Conservation (phyloP, 306 rosid species). For the Cucumis cinereus region DNA sequence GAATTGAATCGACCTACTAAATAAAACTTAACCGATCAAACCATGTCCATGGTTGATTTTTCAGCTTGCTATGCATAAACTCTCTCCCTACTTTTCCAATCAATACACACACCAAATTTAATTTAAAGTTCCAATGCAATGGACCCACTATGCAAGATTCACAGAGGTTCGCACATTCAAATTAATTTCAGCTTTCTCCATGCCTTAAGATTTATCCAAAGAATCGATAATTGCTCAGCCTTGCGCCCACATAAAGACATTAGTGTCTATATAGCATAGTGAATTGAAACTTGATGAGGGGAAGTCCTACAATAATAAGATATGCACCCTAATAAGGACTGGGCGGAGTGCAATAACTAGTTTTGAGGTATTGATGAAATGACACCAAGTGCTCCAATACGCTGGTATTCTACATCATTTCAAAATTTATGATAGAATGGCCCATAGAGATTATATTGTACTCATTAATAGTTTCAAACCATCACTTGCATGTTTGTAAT, state of each 20-base stretch:
- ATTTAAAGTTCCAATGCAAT: background rate
- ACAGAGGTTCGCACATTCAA: background rate
- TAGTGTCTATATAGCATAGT: background rate
- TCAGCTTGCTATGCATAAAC: background rate
- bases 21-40: background rate
- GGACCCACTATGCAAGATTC: slow-evolving; percentile 10
- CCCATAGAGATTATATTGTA: background rate
- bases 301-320: background rate
- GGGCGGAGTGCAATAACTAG: background rate
- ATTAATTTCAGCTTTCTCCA: background rate
- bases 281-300: too few species aligned
- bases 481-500: too few species aligned
- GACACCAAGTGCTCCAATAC: background rate
- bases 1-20: background rate
- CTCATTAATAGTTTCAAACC: background rate
- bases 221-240: background rate
- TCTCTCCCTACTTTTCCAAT: background rate
- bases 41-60: background rate
- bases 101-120: slow-evolving; percentile 13
- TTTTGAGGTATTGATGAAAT: background rate
- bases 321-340: background rate
- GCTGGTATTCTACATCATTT: background rate
- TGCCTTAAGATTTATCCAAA: background rate
- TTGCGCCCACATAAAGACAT: background rate
- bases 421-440: background rate